Conservation (phyloP, 2,329 filamentous ascomycete genomes). For the Diaporthe nobilis region DNA sequence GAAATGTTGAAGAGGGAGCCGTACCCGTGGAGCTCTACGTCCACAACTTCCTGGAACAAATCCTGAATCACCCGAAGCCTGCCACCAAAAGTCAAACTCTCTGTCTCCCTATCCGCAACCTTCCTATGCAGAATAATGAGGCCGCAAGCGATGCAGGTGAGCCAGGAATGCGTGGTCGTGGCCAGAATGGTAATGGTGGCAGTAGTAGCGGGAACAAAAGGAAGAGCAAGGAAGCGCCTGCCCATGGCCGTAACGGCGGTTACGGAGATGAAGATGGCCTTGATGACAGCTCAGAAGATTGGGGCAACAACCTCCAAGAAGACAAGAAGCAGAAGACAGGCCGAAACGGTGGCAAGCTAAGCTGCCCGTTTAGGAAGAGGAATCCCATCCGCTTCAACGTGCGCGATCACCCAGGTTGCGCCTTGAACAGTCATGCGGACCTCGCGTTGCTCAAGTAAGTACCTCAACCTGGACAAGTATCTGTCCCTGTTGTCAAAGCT, state of each 20-base stretch:
- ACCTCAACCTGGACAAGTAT: no score
- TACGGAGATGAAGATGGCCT: background rate
- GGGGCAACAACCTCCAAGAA: background rate
- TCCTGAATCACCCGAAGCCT: background rate
- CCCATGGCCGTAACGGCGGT: no score
- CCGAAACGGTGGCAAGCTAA: background rate
- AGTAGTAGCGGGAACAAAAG: background rate
- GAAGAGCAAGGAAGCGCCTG: background rate
- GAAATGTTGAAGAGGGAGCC: background rate
- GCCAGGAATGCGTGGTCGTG: fast-evolving
- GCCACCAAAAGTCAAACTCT: fast-evolving
- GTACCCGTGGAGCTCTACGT: background rate
- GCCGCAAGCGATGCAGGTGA: background rate
- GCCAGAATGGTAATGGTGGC: background rate
- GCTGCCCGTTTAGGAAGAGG: constrained; percentile 26
- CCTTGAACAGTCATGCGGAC: background rate
- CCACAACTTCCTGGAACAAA: constrained; percentile 5
- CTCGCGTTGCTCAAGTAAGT: constrained; percentile 34
- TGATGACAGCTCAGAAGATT: background rate
- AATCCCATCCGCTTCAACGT: constrained; percentile 30
- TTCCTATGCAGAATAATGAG: background rate
- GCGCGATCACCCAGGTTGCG: background rate
- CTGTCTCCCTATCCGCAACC: background rate
- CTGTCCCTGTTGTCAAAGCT: background rate
- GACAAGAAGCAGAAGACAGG: background rate